Conservation (phyloP, 108 stramenopile genomes). For the Hondaea fermentalgiana region DNA sequence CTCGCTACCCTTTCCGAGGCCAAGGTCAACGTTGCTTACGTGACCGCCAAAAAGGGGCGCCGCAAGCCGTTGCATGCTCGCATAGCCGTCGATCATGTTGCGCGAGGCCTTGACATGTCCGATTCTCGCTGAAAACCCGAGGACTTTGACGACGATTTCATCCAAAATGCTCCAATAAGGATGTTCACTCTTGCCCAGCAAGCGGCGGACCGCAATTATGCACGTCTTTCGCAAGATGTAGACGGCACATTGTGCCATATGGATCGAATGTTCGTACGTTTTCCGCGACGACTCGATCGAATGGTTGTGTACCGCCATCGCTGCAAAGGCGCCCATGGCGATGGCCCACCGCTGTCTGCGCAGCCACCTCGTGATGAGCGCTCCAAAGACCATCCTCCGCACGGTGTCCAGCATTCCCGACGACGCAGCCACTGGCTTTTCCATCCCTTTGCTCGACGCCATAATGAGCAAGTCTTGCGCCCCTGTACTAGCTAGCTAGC, state of each 20-base stretch:
- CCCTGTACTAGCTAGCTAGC: not conserved
- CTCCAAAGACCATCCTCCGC: not conserved
- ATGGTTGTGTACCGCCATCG: not conserved
- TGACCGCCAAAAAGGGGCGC: not conserved
- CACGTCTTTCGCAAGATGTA: not conserved
- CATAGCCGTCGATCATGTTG: not conserved
- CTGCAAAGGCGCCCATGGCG: not conserved
- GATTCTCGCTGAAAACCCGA: not conserved
- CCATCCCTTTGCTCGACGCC: no score
- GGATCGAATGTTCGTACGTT: not conserved
- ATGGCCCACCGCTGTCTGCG: not conserved
- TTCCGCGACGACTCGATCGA: not conserved
- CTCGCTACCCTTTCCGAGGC: not conserved
- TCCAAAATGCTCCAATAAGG: not conserved
- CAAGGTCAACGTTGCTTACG: not conserved
- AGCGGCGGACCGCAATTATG: not conserved
- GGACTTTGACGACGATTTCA: not conserved
- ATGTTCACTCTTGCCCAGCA: not conserved
- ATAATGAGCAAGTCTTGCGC: not conserved
- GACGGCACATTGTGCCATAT: not conserved
- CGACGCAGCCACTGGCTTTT: not conserved
- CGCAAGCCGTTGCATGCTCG: not conserved
- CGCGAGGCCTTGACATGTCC: constrained; percentile 1
- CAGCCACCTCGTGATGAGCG: not conserved
- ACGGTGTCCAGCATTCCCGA: not conserved